phyloP scores from a whole-genome alignment of 805 yeast species.

The Metschnikowia dekortorum region DNA sequence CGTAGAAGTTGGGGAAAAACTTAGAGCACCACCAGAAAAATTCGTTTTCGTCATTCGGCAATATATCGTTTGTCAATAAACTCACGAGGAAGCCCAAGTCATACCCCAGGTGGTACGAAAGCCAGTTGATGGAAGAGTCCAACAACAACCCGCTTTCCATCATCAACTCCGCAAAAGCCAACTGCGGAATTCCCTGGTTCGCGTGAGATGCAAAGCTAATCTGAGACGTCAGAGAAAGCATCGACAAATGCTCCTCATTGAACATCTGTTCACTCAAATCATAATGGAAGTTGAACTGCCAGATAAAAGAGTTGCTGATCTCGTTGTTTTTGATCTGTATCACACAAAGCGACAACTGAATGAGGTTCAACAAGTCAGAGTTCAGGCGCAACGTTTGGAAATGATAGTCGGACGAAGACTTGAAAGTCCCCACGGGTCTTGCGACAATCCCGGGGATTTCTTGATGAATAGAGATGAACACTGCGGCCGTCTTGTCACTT shows the following conservation, averaged over 20 bases:
- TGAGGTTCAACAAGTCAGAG: constrained; percentile 78
- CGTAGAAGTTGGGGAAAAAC: constrained; percentile 80
- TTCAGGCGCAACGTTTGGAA: constrained; percentile 92
- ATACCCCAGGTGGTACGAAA: constrained; percentile 89
- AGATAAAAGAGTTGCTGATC: constrained; percentile 68
- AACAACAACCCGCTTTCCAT: constrained; percentile 83
- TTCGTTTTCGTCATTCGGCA: constrained; percentile 79
- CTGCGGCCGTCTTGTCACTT: constrained; percentile 43
- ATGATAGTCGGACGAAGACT: constrained; percentile 87
- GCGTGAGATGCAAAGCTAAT: constrained; percentile 73
- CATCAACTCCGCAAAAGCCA: constrained; percentile 77
- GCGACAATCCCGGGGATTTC: constrained; percentile 97
- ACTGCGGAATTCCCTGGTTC: constrained; percentile 70
- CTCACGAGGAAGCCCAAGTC: constrained; percentile 88
- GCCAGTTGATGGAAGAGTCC: constrained; percentile 72
- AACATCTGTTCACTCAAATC: constrained; percentile 78
- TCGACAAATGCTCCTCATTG: constrained; percentile 76
- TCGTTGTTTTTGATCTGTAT: constrained; percentile 35
- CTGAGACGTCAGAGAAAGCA: constrained; percentile 72
- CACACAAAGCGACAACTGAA: constrained; percentile 59
- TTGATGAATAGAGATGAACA: constrained; percentile 68
- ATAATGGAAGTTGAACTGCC: constrained; percentile 93
- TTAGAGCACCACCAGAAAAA: constrained; percentile 65
- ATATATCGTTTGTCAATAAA: constrained; percentile 63
- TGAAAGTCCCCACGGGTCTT: constrained; percentile 90